Evolutionary conservation across 2,329 filamentous ascomycete genomes (phyloP), one percentile per base, ranked within the genome.

Genomic region (Acarospora socialis): DNA sequence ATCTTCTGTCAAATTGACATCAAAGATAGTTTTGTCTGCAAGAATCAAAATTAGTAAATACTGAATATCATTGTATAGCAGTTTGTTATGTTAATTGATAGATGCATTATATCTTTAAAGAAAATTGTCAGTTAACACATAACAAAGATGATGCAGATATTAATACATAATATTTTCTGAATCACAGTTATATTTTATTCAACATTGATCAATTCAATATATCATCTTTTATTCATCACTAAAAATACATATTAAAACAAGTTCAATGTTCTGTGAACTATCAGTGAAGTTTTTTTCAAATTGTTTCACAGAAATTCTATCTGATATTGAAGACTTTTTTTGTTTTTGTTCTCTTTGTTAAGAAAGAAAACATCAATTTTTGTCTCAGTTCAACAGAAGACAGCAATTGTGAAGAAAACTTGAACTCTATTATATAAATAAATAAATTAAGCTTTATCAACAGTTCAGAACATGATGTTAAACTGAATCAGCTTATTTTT

Each of bases 371-470:
- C 31, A 33, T 19, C 23, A 4, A 28, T 30, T 18, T 16, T 29
- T 14, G 10, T 22, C 8, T 14, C 17, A 30, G 20, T 33, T n/a
- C 31, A 33, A 30, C 31, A 33, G 15, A 33, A 29, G 28, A 31
- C 19, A 19, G 21, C 24, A 16, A 20, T 17, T 14, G 28, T 16
- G 5, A 33, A 33, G 28, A 23, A 27, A 28, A 37, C 18, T 28
- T 34, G 30, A 29, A 28, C 34, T 36, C 37, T 37, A 16, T 39
- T 37, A 6, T 34, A 27, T 28, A 34, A 23, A 28, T 39, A 22
- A 15, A 25, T 34, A 19, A 39, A 39, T 1, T 23, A 10, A n/a
- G 3, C 20, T 10, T 37, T 30, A 14, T 37, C 30, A 22, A 34
- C 22, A 13, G 30, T 37, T 27, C 31, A 39, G 22, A 37, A 37